A percentile compares a stretch with the other conserved stretches of the same genome.
Conservation (phyloP, 768 basidiomycete species). For the Tulasnella sp. region DNA sequence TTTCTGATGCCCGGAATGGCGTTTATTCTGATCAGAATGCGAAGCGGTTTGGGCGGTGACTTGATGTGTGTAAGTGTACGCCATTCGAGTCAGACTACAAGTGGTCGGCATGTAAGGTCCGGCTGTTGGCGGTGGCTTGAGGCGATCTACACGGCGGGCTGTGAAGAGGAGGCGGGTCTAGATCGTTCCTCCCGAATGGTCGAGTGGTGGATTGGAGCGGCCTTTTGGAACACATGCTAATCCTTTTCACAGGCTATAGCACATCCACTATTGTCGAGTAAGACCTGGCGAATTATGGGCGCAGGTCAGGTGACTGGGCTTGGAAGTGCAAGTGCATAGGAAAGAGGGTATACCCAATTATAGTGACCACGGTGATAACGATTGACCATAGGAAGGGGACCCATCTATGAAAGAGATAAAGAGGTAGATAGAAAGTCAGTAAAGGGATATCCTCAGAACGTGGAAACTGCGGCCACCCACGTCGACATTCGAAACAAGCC, state of each 20-base stretch:
- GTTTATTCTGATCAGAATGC: not conserved
- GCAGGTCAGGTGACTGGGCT: not conserved
- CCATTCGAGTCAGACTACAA: not conserved
- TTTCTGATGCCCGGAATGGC: not conserved
- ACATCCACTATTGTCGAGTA: constrained; percentile 31
- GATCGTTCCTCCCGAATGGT: not conserved
- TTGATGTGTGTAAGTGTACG: not conserved
- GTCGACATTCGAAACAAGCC: constrained; percentile 29
- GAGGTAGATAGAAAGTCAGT: not conserved
- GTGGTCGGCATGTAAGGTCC: not conserved
- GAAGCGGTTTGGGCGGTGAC: not conserved
- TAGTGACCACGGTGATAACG: constrained; percentile 29
- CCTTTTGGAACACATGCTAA: not conserved
- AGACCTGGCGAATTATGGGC: constrained; percentile 15
- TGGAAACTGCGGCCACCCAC: not conserved
- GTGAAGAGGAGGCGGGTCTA: not conserved
- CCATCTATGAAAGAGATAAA: constrained; percentile 24
- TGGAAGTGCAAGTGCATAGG: not conserved
- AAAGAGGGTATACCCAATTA: constrained; percentile 29
- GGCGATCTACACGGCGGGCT: not conserved
- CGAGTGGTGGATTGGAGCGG: not conserved
- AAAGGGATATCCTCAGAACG: not conserved
- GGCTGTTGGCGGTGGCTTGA: not conserved
- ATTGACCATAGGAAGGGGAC: constrained; percentile 31
- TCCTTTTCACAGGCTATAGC: not conserved